A percentile compares a stretch with the other conserved stretches of the same genome.
Conservation (phyloP, 1,284 basidiomycete genomes). For the Moniliophthora roreri region DNA sequence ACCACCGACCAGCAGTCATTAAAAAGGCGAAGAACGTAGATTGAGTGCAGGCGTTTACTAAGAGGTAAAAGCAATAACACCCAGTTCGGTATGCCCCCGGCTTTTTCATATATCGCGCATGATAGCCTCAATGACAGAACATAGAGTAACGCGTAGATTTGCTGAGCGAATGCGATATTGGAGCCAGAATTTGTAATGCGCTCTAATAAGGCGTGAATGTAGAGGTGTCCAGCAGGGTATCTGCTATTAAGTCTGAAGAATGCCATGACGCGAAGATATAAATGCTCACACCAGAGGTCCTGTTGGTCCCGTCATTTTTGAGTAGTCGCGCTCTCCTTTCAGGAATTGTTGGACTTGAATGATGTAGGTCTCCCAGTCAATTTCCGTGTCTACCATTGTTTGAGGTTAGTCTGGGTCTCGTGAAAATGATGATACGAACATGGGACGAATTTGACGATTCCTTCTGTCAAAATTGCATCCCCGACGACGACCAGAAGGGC, state of each 20-base stretch:
- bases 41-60: conserved; percentile 93
- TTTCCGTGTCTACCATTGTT: conserved; percentile 86
- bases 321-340: conserved; percentile 85
- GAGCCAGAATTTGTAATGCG: conserved; percentile 61
- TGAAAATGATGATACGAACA: conserved; percentile 55
- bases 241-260: conserved; percentile 39
- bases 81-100: conserved; percentile 75
- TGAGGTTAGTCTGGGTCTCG: neutral
- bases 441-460: conserved; percentile 77
- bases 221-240: conserved; percentile 93
- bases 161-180: conserved; percentile 71
- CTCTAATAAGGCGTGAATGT: conserved; percentile 80
- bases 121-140: conserved; percentile 63
- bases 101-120: conserved; percentile 67
- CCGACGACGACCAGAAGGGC: conserved; percentile 50
- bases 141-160: conserved; percentile 78
- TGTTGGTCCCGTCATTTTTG: conserved; percentile 85
- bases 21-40: conserved; percentile 91
- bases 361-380: conserved; percentile 96
- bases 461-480: conserved; percentile 72
- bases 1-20: conserved; percentile 92
- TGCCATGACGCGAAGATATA: neutral
- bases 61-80: conserved; percentile 75
- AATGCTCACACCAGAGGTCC: conserved; percentile 86
- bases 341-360: conserved; percentile 81